Base-by-base conservation (phyloP, 805 yeast genomes). In the Ogataea trehalophila region DNA sequence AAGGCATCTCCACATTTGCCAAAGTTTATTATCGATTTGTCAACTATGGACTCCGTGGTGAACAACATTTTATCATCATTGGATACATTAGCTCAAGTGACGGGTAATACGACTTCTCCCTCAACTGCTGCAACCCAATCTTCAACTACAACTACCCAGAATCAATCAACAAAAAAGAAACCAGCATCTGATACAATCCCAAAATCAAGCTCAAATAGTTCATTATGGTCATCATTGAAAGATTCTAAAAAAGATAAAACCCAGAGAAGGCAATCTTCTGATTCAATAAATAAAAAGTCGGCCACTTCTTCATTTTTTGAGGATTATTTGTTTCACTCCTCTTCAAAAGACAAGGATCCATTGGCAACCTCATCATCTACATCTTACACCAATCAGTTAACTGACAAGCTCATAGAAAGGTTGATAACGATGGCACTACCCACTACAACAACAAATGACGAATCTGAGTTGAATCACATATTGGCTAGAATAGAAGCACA, bases 371-470 rank as follows among this genome's bases (percentile, higher is more conserved):
- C 45, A 14, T 35, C 54, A 3, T 39, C 53, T 2, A 43, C 57
- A 13, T 42, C 49, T 37, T 44, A 40, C 20, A 26, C 45, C 14
- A 50, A 42, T 42, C 58, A 54, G 49, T 59, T 85, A 59, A 74
- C 87, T 0, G 95, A 88, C 55, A 83, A 82, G 46, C 65, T 88
- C 46, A 76, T 88, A 54, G 96, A 89, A 57, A 77, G 81, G 58
- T 69, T 87, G 43, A 67, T 88, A 7, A 71, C 81, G 20, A 79
- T 87, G 82, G 85, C 90, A 1, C 69, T 87, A 23, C 94, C 95
- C 0, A 74, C 86, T 0, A 68, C 79, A 0, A 71, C 79, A 3
- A 75, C 76, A 18, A 73, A 73, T 20, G 73, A 72, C 17, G 68
- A 65, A 16, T 59, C 62, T 34, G 63, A 65, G 41, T 44, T 62